phyloP scores from a whole-genome alignment of 805 yeast genomes.

The Hanseniaspora meyeri region DNA sequence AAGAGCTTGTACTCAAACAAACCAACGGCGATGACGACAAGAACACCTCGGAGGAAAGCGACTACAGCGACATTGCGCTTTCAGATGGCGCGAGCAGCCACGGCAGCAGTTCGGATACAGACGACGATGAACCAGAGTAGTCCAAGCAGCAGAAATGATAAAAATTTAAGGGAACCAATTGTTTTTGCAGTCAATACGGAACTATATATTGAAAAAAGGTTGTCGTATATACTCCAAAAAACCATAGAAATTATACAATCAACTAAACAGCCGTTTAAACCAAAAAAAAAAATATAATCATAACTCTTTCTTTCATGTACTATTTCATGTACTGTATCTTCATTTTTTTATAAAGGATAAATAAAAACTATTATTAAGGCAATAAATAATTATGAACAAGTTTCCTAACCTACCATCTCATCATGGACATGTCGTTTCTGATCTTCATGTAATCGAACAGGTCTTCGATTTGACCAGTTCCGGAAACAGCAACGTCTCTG shows the following conservation, averaged over 20 bases:
- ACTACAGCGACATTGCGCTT: neutral
- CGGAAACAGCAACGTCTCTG: conserved; percentile 71
- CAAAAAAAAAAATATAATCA: no score
- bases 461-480: conserved; percentile 77
- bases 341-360: no score
- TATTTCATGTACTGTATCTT: neutral
- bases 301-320: no score
- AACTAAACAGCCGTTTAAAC: no score
- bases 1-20: conserved; percentile 13
- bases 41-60: conserved; percentile 12
- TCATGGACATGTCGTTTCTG: conserved; percentile 81
- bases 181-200: no score
- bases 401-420: conserved; percentile 48
- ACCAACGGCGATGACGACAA: conserved; percentile 17
- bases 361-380: neutral
- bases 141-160: no score
- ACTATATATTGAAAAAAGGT: no score
- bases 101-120: neutral
- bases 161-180: no score
- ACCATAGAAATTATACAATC: no score
- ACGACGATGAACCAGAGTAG: no score
- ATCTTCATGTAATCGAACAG: conserved; percentile 73
- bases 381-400: neutral
- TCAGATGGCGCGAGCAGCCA: conserved; percentile 4
- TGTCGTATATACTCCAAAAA: no score